Evolutionary conservation across 257 asterid species (phyloP).

Genomic region (Euphrasia confusa): DNA sequence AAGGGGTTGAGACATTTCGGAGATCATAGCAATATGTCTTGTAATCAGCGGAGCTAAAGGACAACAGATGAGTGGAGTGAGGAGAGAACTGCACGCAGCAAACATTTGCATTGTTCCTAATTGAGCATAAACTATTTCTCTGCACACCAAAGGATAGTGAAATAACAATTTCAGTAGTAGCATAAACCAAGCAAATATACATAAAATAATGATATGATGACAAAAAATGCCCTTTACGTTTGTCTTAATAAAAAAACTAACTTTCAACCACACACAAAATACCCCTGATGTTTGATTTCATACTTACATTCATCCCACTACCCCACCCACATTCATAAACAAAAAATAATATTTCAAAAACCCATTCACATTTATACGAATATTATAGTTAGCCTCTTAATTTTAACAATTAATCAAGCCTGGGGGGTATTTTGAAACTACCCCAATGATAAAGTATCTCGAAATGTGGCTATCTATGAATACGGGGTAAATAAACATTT

Average conservation of each 20-base stretch:
- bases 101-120: slow-evolving; percentile 79
- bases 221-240: not conserved
- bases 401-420: too few species aligned
- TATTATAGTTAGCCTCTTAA: too few species aligned
- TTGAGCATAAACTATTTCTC: slow-evolving; percentile 83
- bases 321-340: too few species aligned
- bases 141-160: slow-evolving; percentile 39
- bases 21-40: slow-evolving; percentile 88
- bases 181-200: slow-evolving; percentile 22
- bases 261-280: too few species aligned
- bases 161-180: too few species aligned
- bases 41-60: slow-evolving; percentile 86
- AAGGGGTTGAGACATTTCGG: slow-evolving; percentile 67
- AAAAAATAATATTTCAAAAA: too few species aligned
- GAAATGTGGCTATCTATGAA: not conserved
- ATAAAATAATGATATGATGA: not conserved
- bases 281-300: too few species aligned
- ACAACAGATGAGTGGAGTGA: slow-evolving; percentile 60
- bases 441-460: too few species aligned
- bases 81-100: slow-evolving; percentile 90
- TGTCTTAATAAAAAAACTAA: not conserved
- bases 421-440: too few species aligned
- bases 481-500: not conserved
- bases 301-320: too few species aligned
- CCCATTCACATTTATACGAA: too few species aligned